These are phyloP conservation scores for Plasmodium adleri DNA, from an alignment of 169 alveolate genomes.

Conservation along the genomic window DNA sequence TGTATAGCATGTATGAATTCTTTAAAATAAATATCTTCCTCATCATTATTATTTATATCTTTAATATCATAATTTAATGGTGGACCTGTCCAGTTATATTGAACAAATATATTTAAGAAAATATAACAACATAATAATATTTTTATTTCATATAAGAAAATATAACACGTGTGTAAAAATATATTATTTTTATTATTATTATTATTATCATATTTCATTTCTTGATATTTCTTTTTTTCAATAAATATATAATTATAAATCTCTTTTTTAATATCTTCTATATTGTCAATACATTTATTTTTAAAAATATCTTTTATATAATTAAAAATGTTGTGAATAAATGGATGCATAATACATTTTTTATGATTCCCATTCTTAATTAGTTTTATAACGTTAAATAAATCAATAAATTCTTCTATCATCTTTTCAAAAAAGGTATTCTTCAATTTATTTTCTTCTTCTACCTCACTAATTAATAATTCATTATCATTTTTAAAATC, in stretches of 20 bases:
- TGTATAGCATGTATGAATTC: slow-evolving; percentile 32
- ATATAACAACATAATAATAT: slow-evolving; percentile 52
- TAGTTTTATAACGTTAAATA: slow-evolving; percentile 32
- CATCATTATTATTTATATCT: slow-evolving; percentile 1
- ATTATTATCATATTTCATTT: neutral
- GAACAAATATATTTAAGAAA: slow-evolving; percentile 66
- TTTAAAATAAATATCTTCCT: slow-evolving; percentile 19
- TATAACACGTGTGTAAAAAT: slow-evolving; percentile 7
- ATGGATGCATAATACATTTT: slow-evolving; percentile 41
- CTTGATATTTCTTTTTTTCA: slow-evolving; percentile 20
- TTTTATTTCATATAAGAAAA: slow-evolving; percentile 39
- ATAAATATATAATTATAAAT: slow-evolving; percentile 6
- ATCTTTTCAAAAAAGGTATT: neutral
- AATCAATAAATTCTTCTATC: neutral
- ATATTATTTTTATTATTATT: neutral
- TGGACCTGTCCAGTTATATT: slow-evolving; percentile 76
- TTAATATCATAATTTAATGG: slow-evolving; percentile 13
- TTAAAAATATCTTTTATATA: slow-evolving; percentile 16
- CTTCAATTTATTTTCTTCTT: neutral
- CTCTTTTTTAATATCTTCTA: slow-evolving; percentile 29
- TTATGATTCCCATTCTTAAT: slow-evolving; percentile 31
- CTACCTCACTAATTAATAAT: neutral
- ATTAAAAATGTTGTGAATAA: slow-evolving; percentile 35
- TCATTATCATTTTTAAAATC: neutral
- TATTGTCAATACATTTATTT: neutral